Evolutionary conservation across 495 filamentous ascomycete species (phyloP), one percentile per base, ranked within the genome.

Genomic region (Talaromyces nanjingensis): DNA sequence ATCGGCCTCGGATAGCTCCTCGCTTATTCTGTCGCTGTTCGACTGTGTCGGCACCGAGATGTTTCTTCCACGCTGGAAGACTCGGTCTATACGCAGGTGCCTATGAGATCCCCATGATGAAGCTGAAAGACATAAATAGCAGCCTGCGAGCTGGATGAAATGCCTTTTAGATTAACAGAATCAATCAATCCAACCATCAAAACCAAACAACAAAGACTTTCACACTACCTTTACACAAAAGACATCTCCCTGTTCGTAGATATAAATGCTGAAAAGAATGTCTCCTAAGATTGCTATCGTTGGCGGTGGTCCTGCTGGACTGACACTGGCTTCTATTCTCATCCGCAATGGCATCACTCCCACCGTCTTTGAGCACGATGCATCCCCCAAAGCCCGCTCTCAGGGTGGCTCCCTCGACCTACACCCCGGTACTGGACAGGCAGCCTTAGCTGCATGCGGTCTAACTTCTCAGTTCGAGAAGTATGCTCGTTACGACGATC

Each of bases 341-440:
- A 74, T 82, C 59, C 65, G 67, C 27, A 68, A 76, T 53, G 67
- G 69, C 24, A 81, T 86, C 62, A 65, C 70, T n/a, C 76, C 71
- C 59, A 76, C 76, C 2, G 73, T 89, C 65, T 87, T 79, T 68
- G 86, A 89, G 68, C 72, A 73, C 25, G 83, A 84, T 55, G 60
- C 67, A 24, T 66, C 63, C 49, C 59, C 59, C 56, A 62, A 55
- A 16, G 37, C 67, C 1, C 54, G 66, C 20, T 68, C 70, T n/a
- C 78, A 81, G 65, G 84, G 84, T 20, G 85, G 86, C 12, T 80
- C 75, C 20, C 75, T 88, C 2, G 86, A 87, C 65, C 73, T 88
- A 6, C 83, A 87, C 61, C 65, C 73, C 1, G 68, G 73, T 27
- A 74, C 77, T 0, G 85, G 85, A 0, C 81, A 84, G 33, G 74